phyloP scores from a whole-genome alignment of 306 rosid genomes.

The Phaseolus lunatus region DNA sequence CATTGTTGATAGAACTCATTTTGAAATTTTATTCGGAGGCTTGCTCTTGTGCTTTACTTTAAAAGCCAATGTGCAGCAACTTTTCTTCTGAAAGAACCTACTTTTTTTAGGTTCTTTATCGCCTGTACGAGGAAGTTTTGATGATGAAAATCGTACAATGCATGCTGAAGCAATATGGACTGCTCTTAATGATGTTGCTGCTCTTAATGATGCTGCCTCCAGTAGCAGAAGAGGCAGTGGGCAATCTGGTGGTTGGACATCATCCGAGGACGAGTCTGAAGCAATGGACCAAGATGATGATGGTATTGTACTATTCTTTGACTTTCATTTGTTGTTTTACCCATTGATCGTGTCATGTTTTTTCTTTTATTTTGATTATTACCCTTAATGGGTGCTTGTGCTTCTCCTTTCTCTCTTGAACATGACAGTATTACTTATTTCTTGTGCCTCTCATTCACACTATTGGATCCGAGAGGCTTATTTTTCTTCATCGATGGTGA shows the following conservation, averaged over 20 bases:
- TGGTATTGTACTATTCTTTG: constrained; percentile 55
- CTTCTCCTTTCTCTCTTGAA: constrained; percentile 33
- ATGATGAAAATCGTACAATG: constrained; percentile 54
- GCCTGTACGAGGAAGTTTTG: constrained; percentile 72
- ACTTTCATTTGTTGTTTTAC: neutral
- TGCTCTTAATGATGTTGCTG: constrained; percentile 82
- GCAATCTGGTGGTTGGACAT: constrained; percentile 79
- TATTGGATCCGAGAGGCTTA: constrained; percentile 2
- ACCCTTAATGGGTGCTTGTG: constrained; percentile 30
- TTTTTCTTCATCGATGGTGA: neutral
- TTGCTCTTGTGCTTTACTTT: constrained; percentile 22
- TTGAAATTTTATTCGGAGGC: constrained; percentile 8
- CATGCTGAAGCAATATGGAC: constrained; percentile 84
- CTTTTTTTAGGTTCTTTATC: constrained; percentile 73
- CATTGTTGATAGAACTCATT: constrained; percentile 20
- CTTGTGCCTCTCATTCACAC: neutral
- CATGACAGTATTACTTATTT: neutral
- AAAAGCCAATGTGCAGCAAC: constrained; percentile 2
- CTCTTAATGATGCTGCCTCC: constrained; percentile 81
- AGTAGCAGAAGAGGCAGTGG: constrained; percentile 60
- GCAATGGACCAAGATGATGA: constrained; percentile 84
- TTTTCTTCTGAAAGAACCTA: constrained; percentile 32
- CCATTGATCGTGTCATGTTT: neutral
- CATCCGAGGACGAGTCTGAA: constrained; percentile 93
- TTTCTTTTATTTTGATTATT: neutral